A percentile compares a stretch with the other conserved stretches of the same genome.
phyloP scores from a whole-genome alignment of 140 eudicot genomes.

The Erigeron philadelphicus region DNA sequence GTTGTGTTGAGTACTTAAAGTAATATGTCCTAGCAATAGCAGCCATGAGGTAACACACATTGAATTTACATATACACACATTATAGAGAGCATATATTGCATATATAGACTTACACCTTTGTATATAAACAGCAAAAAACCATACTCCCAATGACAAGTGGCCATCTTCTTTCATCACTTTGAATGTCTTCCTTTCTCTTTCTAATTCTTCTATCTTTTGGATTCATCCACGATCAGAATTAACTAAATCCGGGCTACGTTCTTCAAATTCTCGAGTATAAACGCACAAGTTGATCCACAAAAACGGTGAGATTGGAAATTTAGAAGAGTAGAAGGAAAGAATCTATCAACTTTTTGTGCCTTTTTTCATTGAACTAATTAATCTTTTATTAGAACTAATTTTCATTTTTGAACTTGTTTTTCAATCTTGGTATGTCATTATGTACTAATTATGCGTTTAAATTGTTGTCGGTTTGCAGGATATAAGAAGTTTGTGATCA shows the following conservation, averaged over 20 bases:
- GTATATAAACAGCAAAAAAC: conserved; percentile 27
- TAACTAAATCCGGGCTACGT: background rate
- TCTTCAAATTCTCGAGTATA: conserved; percentile 11
- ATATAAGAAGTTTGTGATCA: conserved; percentile 18
- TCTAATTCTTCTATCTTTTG: conserved; percentile 49
- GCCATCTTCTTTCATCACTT: conserved; percentile 37
- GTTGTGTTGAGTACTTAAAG: conserved; percentile 32
- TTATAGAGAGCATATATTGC: background rate
- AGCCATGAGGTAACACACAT: conserved; percentile 28
- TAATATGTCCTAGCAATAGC: conserved; percentile 21
- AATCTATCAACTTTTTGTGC: background rate
- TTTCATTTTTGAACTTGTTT: conserved; percentile 6
- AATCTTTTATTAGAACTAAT: background rate
- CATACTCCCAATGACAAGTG: conserved; percentile 35
- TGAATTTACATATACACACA: conserved; percentile 1
- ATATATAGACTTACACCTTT: background rate
- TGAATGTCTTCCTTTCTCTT: conserved; percentile 51
- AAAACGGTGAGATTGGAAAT: conserved; percentile 12
- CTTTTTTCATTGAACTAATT: background rate
- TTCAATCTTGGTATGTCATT: conserved; percentile 19
- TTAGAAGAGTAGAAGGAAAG: background rate
- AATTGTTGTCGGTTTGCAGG: conserved; percentile 11
- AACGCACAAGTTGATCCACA: conserved; percentile 11
- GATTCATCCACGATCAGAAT: conserved; percentile 47
- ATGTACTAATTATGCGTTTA: conserved; percentile 8